phyloP scores from a whole-genome alignment of 164 flowering plant genomes.

The Protea cynaroides region DNA sequence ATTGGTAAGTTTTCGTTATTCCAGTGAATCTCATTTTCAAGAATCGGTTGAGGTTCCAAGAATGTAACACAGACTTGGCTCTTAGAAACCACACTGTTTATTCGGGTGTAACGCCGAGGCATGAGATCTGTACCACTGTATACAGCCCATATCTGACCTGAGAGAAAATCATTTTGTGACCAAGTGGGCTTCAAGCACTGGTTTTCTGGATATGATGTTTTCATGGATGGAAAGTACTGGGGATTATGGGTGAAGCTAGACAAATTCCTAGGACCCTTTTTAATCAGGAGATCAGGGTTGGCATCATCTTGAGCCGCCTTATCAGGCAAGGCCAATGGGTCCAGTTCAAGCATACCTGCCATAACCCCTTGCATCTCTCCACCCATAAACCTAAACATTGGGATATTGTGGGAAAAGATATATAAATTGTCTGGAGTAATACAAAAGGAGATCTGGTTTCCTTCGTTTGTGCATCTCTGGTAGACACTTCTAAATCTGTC shows the following conservation, averaged over 20 bases:
- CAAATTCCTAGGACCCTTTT: slow-evolving; percentile 1
- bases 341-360: slow-evolving; percentile 34
- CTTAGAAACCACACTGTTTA: slow-evolving; percentile 21
- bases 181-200: slow-evolving; percentile 2
- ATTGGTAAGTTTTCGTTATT: slow-evolving; percentile 8
- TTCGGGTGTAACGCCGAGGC: slow-evolving; percentile 26
- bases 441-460: slow-evolving; percentile 11
- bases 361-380: slow-evolving; percentile 23
- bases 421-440: slow-evolving; percentile 27
- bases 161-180: slow-evolving; percentile 16
- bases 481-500: slow-evolving; percentile 30
- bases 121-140: slow-evolving; percentile 20
- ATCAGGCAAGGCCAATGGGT: slow-evolving; percentile 28
- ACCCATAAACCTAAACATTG: slow-evolving; percentile 26
- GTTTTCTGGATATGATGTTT: background rate
- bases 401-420: slow-evolving; percentile 39
- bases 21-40: slow-evolving; percentile 16
- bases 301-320: background rate
- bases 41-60: slow-evolving; percentile 23
- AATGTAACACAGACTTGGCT: slow-evolving; percentile 17
- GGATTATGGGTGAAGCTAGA: background rate
- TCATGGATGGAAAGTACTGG: background rate
- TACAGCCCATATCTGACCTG: slow-evolving; percentile 32
- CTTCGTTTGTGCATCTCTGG: slow-evolving; percentile 19
- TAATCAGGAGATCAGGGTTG: background rate